Evolutionary conservation across 495 filamentous ascomycete species (phyloP).

Genomic region (Hypomontagnella submonticulosa): DNA sequence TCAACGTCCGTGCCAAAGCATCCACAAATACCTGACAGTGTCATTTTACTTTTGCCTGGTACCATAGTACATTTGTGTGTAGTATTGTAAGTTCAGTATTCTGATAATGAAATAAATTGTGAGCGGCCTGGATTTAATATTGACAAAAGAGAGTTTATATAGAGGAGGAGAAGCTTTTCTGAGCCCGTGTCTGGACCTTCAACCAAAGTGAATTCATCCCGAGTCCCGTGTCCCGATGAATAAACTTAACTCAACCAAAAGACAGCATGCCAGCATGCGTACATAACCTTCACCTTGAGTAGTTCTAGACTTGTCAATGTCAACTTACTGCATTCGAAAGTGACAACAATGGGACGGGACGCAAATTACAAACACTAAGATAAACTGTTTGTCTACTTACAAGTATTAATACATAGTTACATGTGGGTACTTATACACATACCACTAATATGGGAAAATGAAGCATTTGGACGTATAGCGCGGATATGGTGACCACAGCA

Average conservation of each 20-base stretch:
- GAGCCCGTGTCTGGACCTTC: conserved; percentile 32
- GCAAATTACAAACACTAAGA: neutral
- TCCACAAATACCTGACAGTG: no score
- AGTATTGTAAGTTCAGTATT: neutral
- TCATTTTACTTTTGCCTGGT: no score
- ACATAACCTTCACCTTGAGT: conserved; percentile 34
- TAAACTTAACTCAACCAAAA: conserved; percentile 19
- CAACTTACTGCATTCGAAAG: conserved; percentile 22
- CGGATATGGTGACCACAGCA: conserved; percentile 20
- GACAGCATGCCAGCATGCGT: conserved; percentile 36
- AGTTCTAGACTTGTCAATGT: conserved; percentile 26
- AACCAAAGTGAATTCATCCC: conserved; percentile 19
- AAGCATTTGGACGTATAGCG: conserved; percentile 11
- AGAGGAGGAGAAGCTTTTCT: conserved; percentile 23
- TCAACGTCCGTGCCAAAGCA: no score
- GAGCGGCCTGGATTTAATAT: conserved; percentile 19
- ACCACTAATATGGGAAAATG: conserved; percentile 24
- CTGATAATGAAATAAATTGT: neutral
- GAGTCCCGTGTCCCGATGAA: conserved; percentile 21
- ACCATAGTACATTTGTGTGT: neutral
- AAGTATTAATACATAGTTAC: conserved; percentile 4
- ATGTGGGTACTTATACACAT: conserved; percentile 3
- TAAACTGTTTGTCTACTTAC: conserved; percentile 7
- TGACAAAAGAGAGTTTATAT: conserved; percentile 18
- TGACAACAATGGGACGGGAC: conserved; percentile 33